Conservation (phyloP, 2,329 filamentous ascomycete species). For the Neonectria faginata region DNA sequence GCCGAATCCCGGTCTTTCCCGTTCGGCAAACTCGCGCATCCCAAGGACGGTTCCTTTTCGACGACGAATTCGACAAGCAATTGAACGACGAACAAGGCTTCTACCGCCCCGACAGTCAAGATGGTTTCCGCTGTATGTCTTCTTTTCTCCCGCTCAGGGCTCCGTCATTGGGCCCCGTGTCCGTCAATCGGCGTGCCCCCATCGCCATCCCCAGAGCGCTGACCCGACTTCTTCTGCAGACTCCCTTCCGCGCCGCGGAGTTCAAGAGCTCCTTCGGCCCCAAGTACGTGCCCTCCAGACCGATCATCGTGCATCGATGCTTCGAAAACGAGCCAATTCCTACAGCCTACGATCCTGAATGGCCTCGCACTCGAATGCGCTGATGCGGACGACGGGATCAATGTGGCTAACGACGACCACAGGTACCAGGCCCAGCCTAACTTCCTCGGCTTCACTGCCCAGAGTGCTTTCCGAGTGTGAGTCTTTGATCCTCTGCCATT, state of each 20-base stretch:
- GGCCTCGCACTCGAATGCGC: neutral
- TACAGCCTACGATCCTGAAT: conserved; percentile 12
- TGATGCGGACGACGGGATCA: conserved; percentile 17
- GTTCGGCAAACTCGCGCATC: conserved; percentile 52
- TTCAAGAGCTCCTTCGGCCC: conserved; percentile 75
- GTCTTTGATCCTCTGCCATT: conserved; percentile 41
- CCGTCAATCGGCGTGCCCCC: conserved; percentile 26
- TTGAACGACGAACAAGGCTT: conserved; percentile 51
- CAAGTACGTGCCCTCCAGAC: conserved; percentile 62
- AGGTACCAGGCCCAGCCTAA: conserved; percentile 72
- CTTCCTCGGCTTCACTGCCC: conserved; percentile 63
- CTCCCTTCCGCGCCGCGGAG: conserved; percentile 58
- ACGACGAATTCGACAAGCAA: conserved; percentile 51
- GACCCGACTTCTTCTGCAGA: conserved; percentile 53
- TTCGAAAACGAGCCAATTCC: conserved; percentile 16
- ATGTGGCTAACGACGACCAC: conserved; percentile 45
- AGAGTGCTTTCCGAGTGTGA: conserved; percentile 64
- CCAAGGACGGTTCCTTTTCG: conserved; percentile 41
- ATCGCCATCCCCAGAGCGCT: conserved; percentile 37
- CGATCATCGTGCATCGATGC: neutral
- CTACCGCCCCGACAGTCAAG: conserved; percentile 50
- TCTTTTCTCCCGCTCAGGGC: neutral
- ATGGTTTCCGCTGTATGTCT: conserved; percentile 57
- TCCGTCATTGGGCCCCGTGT: neutral
- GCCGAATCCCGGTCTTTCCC: conserved; percentile 51